Evolutionary conservation across 768 basidiomycete genomes (phyloP).

Genomic region (Pisolithus tinctorius): DNA sequence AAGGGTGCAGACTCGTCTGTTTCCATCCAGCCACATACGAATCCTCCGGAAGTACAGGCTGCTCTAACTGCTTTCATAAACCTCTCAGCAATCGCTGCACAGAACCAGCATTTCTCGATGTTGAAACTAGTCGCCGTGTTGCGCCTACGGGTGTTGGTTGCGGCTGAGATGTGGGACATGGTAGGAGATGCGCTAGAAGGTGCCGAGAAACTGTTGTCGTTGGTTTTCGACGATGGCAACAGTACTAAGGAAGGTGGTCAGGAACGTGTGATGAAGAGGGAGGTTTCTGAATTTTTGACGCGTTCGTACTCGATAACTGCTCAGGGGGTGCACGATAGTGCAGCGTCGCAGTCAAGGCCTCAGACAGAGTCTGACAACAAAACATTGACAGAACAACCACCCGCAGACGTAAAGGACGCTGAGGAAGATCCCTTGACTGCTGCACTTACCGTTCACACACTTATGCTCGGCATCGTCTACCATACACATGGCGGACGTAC

Average conservation of each 20-base stretch:
- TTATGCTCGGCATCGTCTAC: too few relatives aligned
- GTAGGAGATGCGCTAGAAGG: slow-evolving; percentile 41
- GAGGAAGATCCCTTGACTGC: slow-evolving; percentile 27
- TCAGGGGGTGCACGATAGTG: slow-evolving; percentile 19
- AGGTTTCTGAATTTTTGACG: slow-evolving; percentile 8
- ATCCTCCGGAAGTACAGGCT: neutral
- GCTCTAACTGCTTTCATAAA: slow-evolving; percentile 19
- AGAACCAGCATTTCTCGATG: slow-evolving; percentile 35
- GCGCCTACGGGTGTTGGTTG: slow-evolving; percentile 49
- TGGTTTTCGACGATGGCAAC: slow-evolving; percentile 24
- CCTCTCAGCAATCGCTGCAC: slow-evolving; percentile 25
- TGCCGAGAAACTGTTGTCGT: slow-evolving; percentile 45
- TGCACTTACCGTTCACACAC: slow-evolving; percentile 40
- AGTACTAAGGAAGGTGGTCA: slow-evolving; percentile 2
- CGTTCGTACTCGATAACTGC: slow-evolving; percentile 25
- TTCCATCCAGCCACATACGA: neutral
- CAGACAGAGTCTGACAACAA: slow-evolving; percentile 7
- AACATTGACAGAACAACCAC: neutral
- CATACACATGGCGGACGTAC: too few relatives aligned
- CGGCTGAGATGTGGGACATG: slow-evolving; percentile 47
- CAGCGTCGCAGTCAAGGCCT: slow-evolving; percentile 16
- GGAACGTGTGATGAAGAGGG: slow-evolving; percentile 7
- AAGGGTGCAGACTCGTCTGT: too few relatives aligned
- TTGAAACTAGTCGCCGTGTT: slow-evolving; percentile 47
- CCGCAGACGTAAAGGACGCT: neutral